Evolutionary conservation across 495 filamentous ascomycete genomes (phyloP), one percentile per base, ranked within the genome.

Genomic region (Hypoxylon fragiforme): DNA sequence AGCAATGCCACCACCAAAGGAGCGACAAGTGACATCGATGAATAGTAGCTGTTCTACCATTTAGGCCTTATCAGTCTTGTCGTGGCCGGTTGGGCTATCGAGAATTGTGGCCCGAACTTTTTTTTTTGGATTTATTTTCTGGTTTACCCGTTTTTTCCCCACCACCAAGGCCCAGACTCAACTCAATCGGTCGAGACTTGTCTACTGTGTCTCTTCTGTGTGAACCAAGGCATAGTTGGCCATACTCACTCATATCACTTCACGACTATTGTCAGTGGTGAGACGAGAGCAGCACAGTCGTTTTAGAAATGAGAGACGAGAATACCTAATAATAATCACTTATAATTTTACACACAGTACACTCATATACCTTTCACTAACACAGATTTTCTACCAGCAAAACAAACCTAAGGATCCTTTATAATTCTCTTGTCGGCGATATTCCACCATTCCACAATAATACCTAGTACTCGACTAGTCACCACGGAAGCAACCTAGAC

Each of bases 81-180:
- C 58, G 43, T 62, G 58, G 58, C 35, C 24, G 47, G 52, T 62
- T 62, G 58, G 58, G 58, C 58, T 62, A 43, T 62, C 57, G 45
- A 57, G 34, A n/a, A 62, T 62, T 62, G 58, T 62, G 58, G 52
- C 58, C 58, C 52, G 58, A 62, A 62, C 43, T n/a, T n/a, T n/a
- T n/a, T n/a, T n/a, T n/a, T n/a, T n/a, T n/a, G n/a, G n/a, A n/a
- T n/a, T n/a, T n/a, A 44, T 52, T 62, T 49, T 62, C 52, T 52
- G 55, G 41, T 61, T 62, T 57, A 56, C 58, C 58, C 52, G 52
- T 57, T 57, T 54, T 50, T 55, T 55, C 51, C 48, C 52, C 58
- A 51, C 51, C 45, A 30, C 34, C n/a, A n/a, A 36, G 35, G 51
- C 44, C 44, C 44, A 45, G 49, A 52, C 22, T 37, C 13, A 7